Conservation (phyloP, 2,329 filamentous ascomycete species). For the Venturiaceae sp. region DNA sequence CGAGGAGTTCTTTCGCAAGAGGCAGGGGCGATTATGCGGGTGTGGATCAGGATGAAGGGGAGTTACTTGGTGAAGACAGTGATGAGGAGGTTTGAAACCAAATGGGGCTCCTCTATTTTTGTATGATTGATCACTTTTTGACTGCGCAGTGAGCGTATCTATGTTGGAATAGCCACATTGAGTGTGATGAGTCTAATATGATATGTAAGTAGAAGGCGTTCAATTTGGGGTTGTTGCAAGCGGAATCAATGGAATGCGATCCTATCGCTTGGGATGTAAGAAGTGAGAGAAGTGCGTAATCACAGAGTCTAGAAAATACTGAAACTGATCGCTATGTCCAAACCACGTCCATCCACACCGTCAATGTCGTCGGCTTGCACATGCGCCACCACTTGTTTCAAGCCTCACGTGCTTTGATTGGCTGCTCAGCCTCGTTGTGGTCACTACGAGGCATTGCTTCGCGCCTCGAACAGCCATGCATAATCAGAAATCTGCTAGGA, state of each 20-base stretch:
- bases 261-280: no score
- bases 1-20: constrained; percentile 78
- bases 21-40: constrained; percentile 79
- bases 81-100: constrained; percentile 60
- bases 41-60: constrained; percentile 89
- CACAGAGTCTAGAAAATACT: no score
- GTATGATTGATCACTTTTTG: not conserved
- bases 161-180: not conserved
- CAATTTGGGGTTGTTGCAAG: not conserved
- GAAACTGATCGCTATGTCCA: no score
- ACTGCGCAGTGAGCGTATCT: not conserved
- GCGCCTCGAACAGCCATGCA: no score
- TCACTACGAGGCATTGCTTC: no score
- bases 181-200: not conserved
- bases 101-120: not conserved
- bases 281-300: no score
- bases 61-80: constrained; percentile 85
- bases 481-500: no score
- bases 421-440: no score
- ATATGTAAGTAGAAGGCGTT: not conserved
- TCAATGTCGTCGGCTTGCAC: no score
- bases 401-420: no score
- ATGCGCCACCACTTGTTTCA: no score
- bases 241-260: not conserved
- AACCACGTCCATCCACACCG: no score